Evolutionary conservation across 768 basidiomycete species (phyloP).

Genomic region (Hygrocybe punicea): DNA sequence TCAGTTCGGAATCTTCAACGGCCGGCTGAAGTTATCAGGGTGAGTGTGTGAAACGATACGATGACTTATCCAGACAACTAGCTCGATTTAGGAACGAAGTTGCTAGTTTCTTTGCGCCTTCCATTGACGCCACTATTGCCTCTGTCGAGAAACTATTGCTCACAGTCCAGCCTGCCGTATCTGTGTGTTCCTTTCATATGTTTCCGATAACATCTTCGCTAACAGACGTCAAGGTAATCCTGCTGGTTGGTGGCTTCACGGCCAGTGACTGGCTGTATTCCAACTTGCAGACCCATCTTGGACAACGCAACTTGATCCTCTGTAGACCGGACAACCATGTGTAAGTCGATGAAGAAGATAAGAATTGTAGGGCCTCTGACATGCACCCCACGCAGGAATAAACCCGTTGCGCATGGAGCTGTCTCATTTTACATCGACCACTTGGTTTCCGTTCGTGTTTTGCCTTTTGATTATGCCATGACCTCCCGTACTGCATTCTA

Average conservation of each 20-base stretch:
- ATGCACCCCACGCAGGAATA: conserved; percentile 6
- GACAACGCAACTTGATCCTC: conserved; percentile 30
- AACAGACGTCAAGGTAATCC: conserved; percentile 31
- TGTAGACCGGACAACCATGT: conserved; percentile 45
- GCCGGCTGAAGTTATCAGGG: conserved; percentile 45
- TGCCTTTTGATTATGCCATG: no score
- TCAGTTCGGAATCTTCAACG: conserved; percentile 41
- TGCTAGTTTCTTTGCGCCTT: conserved; percentile 39
- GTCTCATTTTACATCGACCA: conserved; percentile 18
- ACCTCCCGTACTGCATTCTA: no score
- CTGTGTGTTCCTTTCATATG: conserved; percentile 19
- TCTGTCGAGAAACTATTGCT: conserved; percentile 28
- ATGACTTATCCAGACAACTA: background rate
- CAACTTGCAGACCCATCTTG: conserved; percentile 37
- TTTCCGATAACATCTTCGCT: background rate
- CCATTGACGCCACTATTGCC: conserved; percentile 33
- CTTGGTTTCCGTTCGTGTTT: background rate
- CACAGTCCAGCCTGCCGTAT: conserved; percentile 30
- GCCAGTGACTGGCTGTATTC: conserved; percentile 49
- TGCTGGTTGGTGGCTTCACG: conserved; percentile 54
- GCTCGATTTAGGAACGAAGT: conserved; percentile 29
- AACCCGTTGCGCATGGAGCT: conserved; percentile 17
- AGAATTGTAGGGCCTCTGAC: background rate
- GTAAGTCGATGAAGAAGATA: conserved; percentile 28
- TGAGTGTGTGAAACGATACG: conserved; percentile 8